Conservation (phyloP, 805 yeast species). For the Cyberlindnera veronae region DNA sequence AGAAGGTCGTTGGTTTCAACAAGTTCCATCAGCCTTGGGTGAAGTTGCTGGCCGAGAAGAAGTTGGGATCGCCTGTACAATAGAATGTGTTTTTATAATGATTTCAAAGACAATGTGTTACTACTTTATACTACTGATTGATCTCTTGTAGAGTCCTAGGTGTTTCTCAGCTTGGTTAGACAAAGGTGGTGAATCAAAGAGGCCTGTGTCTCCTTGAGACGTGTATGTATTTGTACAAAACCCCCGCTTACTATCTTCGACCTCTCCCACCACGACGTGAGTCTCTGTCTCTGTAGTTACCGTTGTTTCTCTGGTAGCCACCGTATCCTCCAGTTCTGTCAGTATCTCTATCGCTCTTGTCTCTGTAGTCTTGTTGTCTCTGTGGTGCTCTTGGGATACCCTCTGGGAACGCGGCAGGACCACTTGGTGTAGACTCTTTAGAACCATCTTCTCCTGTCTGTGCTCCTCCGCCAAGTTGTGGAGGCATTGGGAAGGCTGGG, state of each 20-base stretch:
- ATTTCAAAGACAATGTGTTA: constrained; percentile 2
- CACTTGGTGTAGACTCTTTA: not conserved
- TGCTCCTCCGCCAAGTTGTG: not conserved
- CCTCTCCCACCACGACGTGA: constrained; percentile 18
- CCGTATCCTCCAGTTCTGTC: constrained; percentile 4
- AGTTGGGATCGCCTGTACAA: not conserved
- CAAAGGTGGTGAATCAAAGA: not conserved
- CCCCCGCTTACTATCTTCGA: constrained; percentile 4
- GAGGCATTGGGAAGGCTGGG: constrained; percentile 9
- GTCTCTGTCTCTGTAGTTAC: constrained; percentile 24
- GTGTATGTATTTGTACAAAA: not conserved
- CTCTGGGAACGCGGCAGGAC: constrained; percentile 8
- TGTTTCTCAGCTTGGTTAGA: not conserved
- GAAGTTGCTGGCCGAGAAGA: constrained; percentile 33
- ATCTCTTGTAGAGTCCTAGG: too few species aligned
- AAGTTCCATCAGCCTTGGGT: constrained; percentile 64
- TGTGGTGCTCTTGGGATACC: constrained; percentile 18
- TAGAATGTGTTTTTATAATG: not conserved
- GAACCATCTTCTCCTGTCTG: too few species aligned
- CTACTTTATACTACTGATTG: too few species aligned
- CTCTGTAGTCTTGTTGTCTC: constrained; percentile 19
- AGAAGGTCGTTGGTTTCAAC: constrained; percentile 52
- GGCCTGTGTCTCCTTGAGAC: not conserved
- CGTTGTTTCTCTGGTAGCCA: constrained; percentile 3
- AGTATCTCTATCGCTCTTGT: constrained; percentile 18